Conservation (phyloP, 306 rosid genomes). For the Citrullus colocynthis region DNA sequence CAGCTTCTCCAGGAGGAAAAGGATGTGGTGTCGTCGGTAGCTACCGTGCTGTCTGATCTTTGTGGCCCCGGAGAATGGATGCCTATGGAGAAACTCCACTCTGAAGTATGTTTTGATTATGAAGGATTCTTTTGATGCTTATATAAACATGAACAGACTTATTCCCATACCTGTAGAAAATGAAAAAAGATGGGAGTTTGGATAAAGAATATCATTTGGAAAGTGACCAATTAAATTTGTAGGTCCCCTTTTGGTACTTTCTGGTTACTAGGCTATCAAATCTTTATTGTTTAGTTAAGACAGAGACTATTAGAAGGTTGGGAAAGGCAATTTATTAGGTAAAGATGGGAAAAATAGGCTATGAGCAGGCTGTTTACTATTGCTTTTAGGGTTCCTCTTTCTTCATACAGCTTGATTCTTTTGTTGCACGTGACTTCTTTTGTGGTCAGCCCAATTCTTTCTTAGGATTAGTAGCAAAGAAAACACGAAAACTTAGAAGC, state of each 20-base stretch:
- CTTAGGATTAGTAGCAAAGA: no score
- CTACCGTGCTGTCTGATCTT: constrained; percentile 87
- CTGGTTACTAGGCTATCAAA: background rate
- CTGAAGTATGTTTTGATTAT: constrained; percentile 48
- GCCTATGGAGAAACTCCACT: constrained; percentile 96
- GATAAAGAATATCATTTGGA: background rate
- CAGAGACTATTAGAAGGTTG: background rate
- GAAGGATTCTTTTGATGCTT: background rate
- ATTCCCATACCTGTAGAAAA: background rate
- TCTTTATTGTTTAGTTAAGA: background rate
- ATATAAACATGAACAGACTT: background rate
- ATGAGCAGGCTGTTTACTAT: background rate
- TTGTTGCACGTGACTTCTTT: background rate
- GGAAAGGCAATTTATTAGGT: background rate
- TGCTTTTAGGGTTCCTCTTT: background rate
- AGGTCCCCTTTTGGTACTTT: background rate
- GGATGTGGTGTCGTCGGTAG: constrained; percentile 99
- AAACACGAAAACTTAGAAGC: no score
- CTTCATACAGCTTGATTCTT: background rate
- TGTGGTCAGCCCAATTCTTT: background rate
- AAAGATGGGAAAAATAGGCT: background rate
- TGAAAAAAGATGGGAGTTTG: background rate
- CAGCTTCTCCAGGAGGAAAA: constrained; percentile 92
- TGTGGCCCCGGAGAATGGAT: constrained; percentile 99
- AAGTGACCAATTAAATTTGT: background rate